Evolutionary conservation across 1,139 yeast species (phyloP).

Genomic region (Saccharomyces uvarum): DNA sequence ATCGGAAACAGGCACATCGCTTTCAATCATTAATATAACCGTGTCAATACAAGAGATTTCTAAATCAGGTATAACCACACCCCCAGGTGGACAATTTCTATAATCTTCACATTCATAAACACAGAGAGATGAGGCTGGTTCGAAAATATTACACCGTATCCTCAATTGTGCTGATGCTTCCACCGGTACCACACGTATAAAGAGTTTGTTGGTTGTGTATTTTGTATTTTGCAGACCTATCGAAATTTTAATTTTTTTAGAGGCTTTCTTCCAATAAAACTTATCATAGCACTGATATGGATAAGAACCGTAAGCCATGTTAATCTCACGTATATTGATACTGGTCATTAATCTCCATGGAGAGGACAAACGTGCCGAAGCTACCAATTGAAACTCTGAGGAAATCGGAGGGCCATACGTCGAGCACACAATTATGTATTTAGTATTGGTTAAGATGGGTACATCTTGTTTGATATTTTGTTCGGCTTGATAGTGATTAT

Average conservation of each 20-base stretch:
- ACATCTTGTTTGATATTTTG: slow-evolving; percentile 28
- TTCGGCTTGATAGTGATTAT: slow-evolving; percentile 32
- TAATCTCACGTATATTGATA: background rate
- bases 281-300: background rate
- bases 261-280: background rate
- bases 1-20: slow-evolving; percentile 6
- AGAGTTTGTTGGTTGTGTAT: slow-evolving; percentile 18
- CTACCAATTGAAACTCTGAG: background rate
- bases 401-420: slow-evolving; percentile 18
- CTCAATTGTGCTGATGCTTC: slow-evolving; percentile 18
- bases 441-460: slow-evolving; percentile 35
- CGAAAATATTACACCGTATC: slow-evolving; percentile 29
- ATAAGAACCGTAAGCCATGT: background rate
- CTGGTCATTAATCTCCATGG: background rate
- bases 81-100: slow-evolving; percentile 4
- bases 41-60: slow-evolving; percentile 10
- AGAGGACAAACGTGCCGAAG: background rate
- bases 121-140: slow-evolving; percentile 15
- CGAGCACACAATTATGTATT: slow-evolving; percentile 34
- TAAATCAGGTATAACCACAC: slow-evolving; percentile 12
- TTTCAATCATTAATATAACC: slow-evolving; percentile 12
- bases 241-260: slow-evolving; percentile 9
- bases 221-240: slow-evolving; percentile 10
- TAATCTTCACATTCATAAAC: slow-evolving; percentile 11
- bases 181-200: slow-evolving; percentile 13